Evolutionary conservation across 257 asterid genomes (phyloP), one percentile per base, ranked within the genome.

Genomic region (Galeopsis tetrahit): DNA sequence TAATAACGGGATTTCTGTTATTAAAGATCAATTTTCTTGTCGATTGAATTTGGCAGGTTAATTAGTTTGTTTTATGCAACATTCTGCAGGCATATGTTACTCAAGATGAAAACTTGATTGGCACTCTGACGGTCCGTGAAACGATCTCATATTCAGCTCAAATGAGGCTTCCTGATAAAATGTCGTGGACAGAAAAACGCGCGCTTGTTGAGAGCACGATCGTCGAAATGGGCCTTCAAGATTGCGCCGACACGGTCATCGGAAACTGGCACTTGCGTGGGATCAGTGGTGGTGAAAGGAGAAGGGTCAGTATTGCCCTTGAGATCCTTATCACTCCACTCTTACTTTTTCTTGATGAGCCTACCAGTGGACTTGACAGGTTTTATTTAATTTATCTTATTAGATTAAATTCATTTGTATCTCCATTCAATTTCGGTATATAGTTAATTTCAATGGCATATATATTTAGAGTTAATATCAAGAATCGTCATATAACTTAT

Each of bases 301-400:
- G 96, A 60, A 84, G 98, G 77, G 95, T 94, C 21, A 94, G 97
- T 84, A 94, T 91, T 46, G 98, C 97, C 1, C 53, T 94, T 36
- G 98, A 94, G 82, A 86, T 91, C 64, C 82, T 94, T 6, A 94
- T 83, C 96, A 82, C 93, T 80, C 98, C 98, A 0, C 79, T 90
- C 68, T 75, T 91, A 63, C 98, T 94, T 17, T 94, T 93, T 66
- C 96, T 93, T 35, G 98, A 94, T 52, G 98, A 94, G 49, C 98
- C 97, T 1, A 94, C 98, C 67, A 91, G 96, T 67, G 98, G 98
- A 39, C 97, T 94, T 15, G 98, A 93, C 88, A 93, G 96, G 97
- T 21, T 21, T 21, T 21, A 21, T 21, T 21, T 21, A 21, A 21
- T 21, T 21, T 21, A 21, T 21, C 28, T 21, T 21, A 21, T 21